Conservation (phyloP, 2,329 filamentous ascomycete genomes). For the Fusarium napiforme region DNA sequence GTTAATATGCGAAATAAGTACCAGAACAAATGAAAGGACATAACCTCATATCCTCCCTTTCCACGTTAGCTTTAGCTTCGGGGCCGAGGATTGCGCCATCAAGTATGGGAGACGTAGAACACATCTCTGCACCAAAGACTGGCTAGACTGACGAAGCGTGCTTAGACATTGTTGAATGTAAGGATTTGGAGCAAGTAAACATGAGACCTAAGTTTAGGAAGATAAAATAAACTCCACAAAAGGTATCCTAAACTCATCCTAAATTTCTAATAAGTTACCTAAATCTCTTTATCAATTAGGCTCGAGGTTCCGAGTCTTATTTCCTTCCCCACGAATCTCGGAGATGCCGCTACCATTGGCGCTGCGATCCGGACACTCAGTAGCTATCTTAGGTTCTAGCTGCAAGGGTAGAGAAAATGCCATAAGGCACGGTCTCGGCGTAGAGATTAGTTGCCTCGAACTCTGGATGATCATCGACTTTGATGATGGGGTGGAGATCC, state of each 20-base stretch:
- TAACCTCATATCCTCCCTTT: accelerated
- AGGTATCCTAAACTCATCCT: too few relatives aligned
- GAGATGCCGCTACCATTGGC: background rate
- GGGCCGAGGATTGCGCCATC: accelerated
- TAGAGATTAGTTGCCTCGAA: background rate
- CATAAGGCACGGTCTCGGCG: background rate
- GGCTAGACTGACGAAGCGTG: background rate
- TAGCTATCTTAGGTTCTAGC: background rate
- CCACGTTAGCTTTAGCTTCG: too few relatives aligned
- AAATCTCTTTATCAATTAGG: too few relatives aligned
- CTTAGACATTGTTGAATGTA: too few relatives aligned
- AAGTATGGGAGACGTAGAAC: too few relatives aligned
- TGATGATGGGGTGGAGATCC: background rate
- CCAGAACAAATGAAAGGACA: accelerated
- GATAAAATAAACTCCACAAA: too few relatives aligned
- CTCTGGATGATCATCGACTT: background rate
- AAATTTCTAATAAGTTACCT: too few relatives aligned
- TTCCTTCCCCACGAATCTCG: background rate
- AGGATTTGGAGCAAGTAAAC: too few relatives aligned
- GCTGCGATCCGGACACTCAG: background rate
- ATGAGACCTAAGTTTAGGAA: too few relatives aligned
- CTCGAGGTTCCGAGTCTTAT: too few relatives aligned
- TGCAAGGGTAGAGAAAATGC: background rate
- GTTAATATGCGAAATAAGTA: background rate
- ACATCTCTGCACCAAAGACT: accelerated